Percentiles rank a stretch among this genome's conserved stretches.
Evolutionary conservation across 1,139 yeast species (phyloP).

Genomic region (Scheffersomyces lignicola): DNA sequence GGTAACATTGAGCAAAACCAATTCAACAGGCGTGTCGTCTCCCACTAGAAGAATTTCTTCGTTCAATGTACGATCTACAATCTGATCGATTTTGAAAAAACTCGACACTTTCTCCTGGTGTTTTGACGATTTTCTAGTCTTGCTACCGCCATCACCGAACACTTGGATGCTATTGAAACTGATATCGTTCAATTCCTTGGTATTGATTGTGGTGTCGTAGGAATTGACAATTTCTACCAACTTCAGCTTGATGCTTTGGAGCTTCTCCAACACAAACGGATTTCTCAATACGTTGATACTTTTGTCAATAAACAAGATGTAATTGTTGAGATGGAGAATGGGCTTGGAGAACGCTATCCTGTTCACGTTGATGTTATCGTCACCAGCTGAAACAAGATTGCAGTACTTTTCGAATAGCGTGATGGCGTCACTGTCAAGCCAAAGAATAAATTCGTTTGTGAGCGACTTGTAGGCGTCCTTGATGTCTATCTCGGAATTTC

Average conservation of each 20-base stretch:
- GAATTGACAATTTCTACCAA: constrained; percentile 21
- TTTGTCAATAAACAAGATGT: constrained; percentile 29
- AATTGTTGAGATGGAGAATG: constrained; percentile 30
- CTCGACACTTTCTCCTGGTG: constrained; percentile 30
- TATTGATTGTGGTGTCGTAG: constrained; percentile 16
- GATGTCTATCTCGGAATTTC: constrained; percentile 17
- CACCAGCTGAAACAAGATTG: constrained; percentile 11
- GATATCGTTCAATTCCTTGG: constrained; percentile 31
- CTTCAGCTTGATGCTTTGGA: constrained; percentile 17
- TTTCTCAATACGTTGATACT: constrained; percentile 29
- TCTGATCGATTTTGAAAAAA: constrained; percentile 38
- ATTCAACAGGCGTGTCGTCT: constrained; percentile 24
- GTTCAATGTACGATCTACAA: constrained; percentile 33
- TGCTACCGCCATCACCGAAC: constrained; percentile 19
- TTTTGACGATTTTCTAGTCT: constrained; percentile 5
- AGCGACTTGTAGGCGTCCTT: constrained; percentile 34
- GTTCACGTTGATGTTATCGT: constrained; percentile 16
- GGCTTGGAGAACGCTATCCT: constrained; percentile 29
- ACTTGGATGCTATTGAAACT: constrained; percentile 35
- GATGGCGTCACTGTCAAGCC: constrained; percentile 37
- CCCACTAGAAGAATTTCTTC: constrained; percentile 18
- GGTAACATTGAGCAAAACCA: constrained; percentile 31
- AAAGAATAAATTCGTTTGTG: constrained; percentile 40
- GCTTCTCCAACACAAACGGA: constrained; percentile 41
- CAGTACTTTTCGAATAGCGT: constrained; percentile 35